These are phyloP conservation scores for Paramarasmius palmivorus DNA, from an alignment of 1,284 basidiomycete genomes.

Conservation along the genomic window DNA sequence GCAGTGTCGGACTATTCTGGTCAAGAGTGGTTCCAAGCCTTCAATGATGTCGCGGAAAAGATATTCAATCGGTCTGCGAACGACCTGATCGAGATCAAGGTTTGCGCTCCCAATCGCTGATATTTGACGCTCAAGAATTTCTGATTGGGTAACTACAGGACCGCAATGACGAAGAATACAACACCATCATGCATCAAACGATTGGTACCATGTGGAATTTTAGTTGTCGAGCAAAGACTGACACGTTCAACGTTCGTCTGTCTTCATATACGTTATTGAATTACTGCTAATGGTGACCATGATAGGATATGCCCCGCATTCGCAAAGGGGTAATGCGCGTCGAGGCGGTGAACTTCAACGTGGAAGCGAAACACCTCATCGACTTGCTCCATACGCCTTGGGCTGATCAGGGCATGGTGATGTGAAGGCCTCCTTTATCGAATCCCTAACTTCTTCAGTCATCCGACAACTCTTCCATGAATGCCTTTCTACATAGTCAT, in stretches of 20 bases:
- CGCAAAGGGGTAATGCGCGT: constrained; percentile 82
- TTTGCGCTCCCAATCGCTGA: constrained; percentile 27
- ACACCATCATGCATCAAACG: constrained; percentile 64
- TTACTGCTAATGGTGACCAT: not conserved
- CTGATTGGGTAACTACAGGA: constrained; percentile 42
- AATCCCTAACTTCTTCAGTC: not conserved
- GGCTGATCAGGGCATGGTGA: constrained; percentile 20
- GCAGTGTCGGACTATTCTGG: constrained; percentile 89
- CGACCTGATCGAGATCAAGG: constrained; percentile 76
- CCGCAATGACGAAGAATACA: constrained; percentile 65
- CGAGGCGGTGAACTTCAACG: constrained; percentile 66
- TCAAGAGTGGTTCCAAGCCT: constrained; percentile 92
- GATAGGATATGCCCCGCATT: constrained; percentile 74
- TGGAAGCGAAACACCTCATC: constrained; percentile 65
- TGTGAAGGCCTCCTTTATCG: not conserved
- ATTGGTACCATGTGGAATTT: constrained; percentile 81
- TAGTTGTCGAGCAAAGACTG: constrained; percentile 85
- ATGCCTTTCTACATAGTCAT: too few species aligned
- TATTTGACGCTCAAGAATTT: not conserved
- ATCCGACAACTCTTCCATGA: too few species aligned
- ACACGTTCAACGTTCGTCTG: constrained; percentile 77
- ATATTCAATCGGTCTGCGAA: constrained; percentile 84
- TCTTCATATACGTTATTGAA: not conserved
- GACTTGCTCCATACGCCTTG: constrained; percentile 50
- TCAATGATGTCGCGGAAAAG: constrained; percentile 88